Evolutionary conservation across 768 basidiomycete genomes (phyloP).

Genomic region (Suillus sp.): DNA sequence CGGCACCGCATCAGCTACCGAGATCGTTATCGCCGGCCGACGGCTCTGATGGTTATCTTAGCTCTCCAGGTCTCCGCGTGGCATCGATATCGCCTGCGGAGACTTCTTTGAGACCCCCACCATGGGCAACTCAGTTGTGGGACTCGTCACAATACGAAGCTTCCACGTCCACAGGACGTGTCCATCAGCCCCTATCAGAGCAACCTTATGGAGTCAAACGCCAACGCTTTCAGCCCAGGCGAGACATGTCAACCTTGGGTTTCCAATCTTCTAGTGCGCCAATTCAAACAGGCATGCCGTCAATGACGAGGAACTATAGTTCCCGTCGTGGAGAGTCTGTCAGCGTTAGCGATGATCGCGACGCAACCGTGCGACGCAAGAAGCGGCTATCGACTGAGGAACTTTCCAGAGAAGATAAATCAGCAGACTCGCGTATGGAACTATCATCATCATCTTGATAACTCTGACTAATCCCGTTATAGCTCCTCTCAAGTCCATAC

Average conservation of each 20-base stretch:
- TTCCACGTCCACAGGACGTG: conserved; percentile 46
- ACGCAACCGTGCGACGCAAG: conserved; percentile 72
- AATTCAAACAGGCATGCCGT: conserved; percentile 47
- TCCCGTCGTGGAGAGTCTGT: conserved; percentile 64
- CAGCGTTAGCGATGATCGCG: conserved; percentile 60
- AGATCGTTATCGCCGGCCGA: conserved; percentile 62
- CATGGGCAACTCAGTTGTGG: conserved; percentile 72
- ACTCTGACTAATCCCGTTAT: conserved; percentile 32
- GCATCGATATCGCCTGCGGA: conserved; percentile 65
- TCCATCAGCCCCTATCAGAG: conserved; percentile 49
- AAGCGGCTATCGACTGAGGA: conserved; percentile 45
- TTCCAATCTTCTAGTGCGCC: conserved; percentile 79
- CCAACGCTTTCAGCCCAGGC: conserved; percentile 43
- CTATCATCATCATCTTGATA: conserved; percentile 32
- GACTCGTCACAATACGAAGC: conserved; percentile 49
- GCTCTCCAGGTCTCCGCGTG: conserved; percentile 45
- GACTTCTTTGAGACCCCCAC: conserved; percentile 56
- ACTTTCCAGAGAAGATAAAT: conserved; percentile 40
- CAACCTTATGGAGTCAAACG: conserved; percentile 45
- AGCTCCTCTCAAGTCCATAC: conserved; percentile 73
- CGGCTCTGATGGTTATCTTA: conserved; percentile 48
- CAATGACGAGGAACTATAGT: conserved; percentile 61
- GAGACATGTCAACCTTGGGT: conserved; percentile 43
- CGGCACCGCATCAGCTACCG: conserved; percentile 62
- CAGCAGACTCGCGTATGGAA: conserved; percentile 50